Conservation (phyloP, 495 filamentous ascomycete species). For the Penicillium samsonianum region DNA sequence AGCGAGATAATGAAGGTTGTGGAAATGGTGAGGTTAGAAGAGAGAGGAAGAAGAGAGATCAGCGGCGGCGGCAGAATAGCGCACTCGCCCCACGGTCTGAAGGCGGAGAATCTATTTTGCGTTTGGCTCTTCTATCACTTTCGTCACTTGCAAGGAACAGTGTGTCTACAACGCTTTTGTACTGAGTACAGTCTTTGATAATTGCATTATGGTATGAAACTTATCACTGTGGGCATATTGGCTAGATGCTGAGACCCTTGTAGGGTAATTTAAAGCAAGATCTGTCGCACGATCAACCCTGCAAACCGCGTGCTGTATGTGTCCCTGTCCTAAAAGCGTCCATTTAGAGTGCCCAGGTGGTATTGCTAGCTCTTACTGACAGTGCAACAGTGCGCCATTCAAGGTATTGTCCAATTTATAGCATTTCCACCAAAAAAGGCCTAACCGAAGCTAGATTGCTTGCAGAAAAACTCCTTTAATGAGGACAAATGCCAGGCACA, state of each 20-base stretch:
- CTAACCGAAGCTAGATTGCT: constrained; percentile 61
- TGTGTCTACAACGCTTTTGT: background rate
- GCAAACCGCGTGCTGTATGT: constrained; percentile 85
- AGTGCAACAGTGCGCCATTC: constrained; percentile 74
- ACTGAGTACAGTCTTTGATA: constrained; percentile 8
- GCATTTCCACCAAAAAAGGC: background rate
- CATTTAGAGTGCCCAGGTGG: background rate
- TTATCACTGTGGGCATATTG: background rate
- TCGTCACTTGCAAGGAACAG: constrained; percentile 8
- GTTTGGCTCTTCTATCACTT: constrained; percentile 25
- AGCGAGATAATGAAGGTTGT: background rate
- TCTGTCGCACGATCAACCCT: constrained; percentile 73
- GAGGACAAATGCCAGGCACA: constrained; percentile 80
- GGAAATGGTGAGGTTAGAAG: constrained; percentile 17
- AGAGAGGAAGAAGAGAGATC: constrained; percentile 25
- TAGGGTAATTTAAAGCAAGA: constrained; percentile 65
- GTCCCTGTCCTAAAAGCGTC: background rate
- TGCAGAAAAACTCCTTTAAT: constrained; percentile 81
- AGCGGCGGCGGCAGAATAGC: constrained; percentile 30
- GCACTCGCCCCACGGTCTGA: constrained; percentile 25
- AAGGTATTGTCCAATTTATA: constrained; percentile 55
- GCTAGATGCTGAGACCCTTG: constrained; percentile 14
- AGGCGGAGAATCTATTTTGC: constrained; percentile 50
- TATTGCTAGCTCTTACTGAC: constrained; percentile 12
- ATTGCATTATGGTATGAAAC: constrained; percentile 50